These are phyloP conservation scores for Volvox africanus DNA, from an alignment of 139 green algal genomes.

Conservation along the genomic window DNA sequence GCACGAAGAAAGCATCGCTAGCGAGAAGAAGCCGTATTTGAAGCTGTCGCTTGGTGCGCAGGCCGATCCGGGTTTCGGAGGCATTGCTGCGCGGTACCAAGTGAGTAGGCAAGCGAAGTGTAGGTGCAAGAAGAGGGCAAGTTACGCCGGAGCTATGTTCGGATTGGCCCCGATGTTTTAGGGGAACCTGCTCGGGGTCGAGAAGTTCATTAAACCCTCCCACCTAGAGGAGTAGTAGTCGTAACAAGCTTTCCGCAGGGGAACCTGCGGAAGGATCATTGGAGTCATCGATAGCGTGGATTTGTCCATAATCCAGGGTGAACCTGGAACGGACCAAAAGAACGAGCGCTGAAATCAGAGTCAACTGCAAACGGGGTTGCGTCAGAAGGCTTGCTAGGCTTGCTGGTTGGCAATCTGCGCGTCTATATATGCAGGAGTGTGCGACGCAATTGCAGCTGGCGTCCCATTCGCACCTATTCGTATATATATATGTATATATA, in stretches of 20 bases:
- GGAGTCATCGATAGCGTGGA: background rate
- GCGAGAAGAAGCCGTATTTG: background rate
- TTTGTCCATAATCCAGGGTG: background rate
- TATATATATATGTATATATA: background rate
- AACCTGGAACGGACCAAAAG: too few species aligned
- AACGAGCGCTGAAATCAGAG: background rate
- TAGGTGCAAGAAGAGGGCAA: too few species aligned
- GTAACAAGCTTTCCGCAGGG: background rate
- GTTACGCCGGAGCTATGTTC: too few species aligned
- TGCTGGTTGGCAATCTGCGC: background rate
- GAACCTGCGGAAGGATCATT: background rate
- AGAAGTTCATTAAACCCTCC: too few species aligned
- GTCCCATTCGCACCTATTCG: too few species aligned
- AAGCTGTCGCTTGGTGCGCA: background rate
- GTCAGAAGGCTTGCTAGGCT: background rate
- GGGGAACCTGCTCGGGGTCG: too few species aligned
- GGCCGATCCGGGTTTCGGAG: background rate
- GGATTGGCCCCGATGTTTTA: too few species aligned
- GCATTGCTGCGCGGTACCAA: background rate
- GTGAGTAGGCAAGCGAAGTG: background rate
- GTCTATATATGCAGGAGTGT: background rate
- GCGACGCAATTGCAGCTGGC: too few species aligned
- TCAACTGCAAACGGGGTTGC: background rate
- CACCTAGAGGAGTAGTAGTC: too few species aligned
- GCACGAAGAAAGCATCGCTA: background rate